Evolutionary conservation across 306 rosid genomes (phyloP), one percentile per base, ranked within the genome.

Genomic region (Myrica gale): DNA sequence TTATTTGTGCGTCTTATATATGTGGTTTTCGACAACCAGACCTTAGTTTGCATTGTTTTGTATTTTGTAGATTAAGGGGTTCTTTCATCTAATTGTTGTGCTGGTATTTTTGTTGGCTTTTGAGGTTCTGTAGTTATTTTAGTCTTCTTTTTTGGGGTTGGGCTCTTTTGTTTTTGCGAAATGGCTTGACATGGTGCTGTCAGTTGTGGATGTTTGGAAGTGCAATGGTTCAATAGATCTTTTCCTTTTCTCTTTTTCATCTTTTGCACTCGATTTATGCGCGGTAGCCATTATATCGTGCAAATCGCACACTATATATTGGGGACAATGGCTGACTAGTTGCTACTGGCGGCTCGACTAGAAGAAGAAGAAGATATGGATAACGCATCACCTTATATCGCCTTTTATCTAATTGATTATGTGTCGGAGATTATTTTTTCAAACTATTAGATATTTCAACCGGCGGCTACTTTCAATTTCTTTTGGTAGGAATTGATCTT

Each of bases 371-470:
- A 61, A 26, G 37, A 32, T 32, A 32, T 0, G 2, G 37, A 32
- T 13, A 1, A 37, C 13, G 68, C 43, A 11, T 41, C 12, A 5
- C 21, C 11, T 15, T 41, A n/a, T 17, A 12, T 13, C 42, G 69
- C 2, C 46, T 65, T 65, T 41, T 42, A 7, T 65, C 1, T 65
- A 65, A 39, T 41, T 41, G 48, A 16, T 41, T 65, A 17, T n/a
- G 46, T 39, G 69, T 65, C 26, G 21, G 23, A 17, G 47, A 41
- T 4, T 16, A 41, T 47, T 47, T 46, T 43, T 45, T 21, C 67
- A 8, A 75, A 65, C 58, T 76, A 76, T 66, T 19, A 52, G 52
- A 52, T 52, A 53, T 17, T 11, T 53, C 20, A 52, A 16, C 17
- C 15, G 21, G 0, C 6, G 53, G 53, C 13, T 48, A 15, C 16